Evolutionary conservation across 2,329 filamentous ascomycete species (phyloP).

Genomic region (Monosporascus cannonballus): DNA sequence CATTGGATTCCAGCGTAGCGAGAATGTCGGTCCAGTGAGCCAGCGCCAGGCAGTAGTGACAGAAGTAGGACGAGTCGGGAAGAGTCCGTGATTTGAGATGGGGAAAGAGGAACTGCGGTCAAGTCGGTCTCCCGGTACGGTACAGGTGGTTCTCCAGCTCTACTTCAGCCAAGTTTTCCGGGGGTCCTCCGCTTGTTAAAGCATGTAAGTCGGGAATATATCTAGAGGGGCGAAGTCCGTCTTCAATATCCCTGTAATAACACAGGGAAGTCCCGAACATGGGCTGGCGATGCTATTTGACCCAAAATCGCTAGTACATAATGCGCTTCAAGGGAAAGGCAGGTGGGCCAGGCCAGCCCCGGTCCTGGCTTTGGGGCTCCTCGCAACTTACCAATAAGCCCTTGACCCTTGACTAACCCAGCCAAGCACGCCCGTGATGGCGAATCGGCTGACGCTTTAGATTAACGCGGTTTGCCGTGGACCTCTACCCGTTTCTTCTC

Average conservation of each 20-base stretch:
- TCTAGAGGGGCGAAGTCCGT: slow-evolving; percentile 34
- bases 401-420: neutral
- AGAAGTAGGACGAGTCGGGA: slow-evolving; percentile 18
- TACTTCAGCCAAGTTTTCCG: slow-evolving; percentile 20
- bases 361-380: neutral
- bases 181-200: slow-evolving; percentile 41
- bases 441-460: slow-evolving; percentile 9
- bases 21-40: slow-evolving; percentile 3
- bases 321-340: neutral
- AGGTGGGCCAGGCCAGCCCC: neutral
- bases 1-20: slow-evolving; percentile 3
- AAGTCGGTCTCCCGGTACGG: slow-evolving; percentile 17
- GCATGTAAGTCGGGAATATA: slow-evolving; percentile 41
- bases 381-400: neutral
- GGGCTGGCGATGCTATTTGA: slow-evolving; percentile 27
- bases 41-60: slow-evolving; percentile 9
- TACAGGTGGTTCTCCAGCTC: slow-evolving; percentile 18
- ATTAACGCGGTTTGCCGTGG: slow-evolving; percentile 5
- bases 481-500: slow-evolving; percentile 1
- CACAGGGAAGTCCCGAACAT: slow-evolving; percentile 30
- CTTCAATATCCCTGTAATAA: slow-evolving; percentile 29
- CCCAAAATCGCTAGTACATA: slow-evolving; percentile 19
- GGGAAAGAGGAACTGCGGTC: slow-evolving; percentile 14
- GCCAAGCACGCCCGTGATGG: slow-evolving; percentile 1
- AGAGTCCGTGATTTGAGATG: slow-evolving; percentile 21